These are phyloP conservation scores for Zoysia japonica DNA, from an alignment of 176 grass and related monocot genomes.

Conservation along the genomic window DNA sequence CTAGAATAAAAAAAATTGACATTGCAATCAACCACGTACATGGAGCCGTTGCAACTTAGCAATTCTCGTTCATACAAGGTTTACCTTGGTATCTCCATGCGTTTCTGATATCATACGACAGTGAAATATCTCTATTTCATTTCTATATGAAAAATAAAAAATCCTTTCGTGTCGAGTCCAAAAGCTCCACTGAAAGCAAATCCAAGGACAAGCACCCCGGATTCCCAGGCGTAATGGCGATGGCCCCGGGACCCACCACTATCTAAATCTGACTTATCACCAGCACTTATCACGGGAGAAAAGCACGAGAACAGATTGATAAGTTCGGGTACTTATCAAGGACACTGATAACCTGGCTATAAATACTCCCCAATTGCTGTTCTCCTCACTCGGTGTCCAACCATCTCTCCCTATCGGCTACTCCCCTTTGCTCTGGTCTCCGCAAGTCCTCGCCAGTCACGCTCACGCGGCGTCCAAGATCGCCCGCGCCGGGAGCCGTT, in stretches of 20 bases:
- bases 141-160: too few relatives aligned
- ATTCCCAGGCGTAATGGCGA: conserved; percentile 38
- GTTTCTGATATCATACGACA: too few relatives aligned
- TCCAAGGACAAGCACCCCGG: conserved; percentile 12
- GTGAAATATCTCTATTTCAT: too few relatives aligned
- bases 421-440: not conserved
- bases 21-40: too few relatives aligned
- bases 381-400: not conserved
- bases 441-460: not conserved
- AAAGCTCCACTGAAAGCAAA: conserved; percentile 41
- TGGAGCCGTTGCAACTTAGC: too few relatives aligned
- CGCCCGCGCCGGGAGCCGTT: too few relatives aligned
- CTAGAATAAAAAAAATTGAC: too few relatives aligned
- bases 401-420: not conserved
- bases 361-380: not conserved
- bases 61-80: too few relatives aligned
- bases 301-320: not conserved
- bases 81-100: too few relatives aligned
- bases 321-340: accelerated
- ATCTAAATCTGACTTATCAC: not conserved
- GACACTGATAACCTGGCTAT: not conserved
- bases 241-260: not conserved
- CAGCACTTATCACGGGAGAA: not conserved
- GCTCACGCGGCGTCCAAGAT: not conserved
- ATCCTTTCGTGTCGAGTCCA: not conserved